Percentiles rank a stretch among this genome's conserved stretches.
Evolutionary conservation across 768 basidiomycete genomes (phyloP).

Genomic region (Podaxis sp.): DNA sequence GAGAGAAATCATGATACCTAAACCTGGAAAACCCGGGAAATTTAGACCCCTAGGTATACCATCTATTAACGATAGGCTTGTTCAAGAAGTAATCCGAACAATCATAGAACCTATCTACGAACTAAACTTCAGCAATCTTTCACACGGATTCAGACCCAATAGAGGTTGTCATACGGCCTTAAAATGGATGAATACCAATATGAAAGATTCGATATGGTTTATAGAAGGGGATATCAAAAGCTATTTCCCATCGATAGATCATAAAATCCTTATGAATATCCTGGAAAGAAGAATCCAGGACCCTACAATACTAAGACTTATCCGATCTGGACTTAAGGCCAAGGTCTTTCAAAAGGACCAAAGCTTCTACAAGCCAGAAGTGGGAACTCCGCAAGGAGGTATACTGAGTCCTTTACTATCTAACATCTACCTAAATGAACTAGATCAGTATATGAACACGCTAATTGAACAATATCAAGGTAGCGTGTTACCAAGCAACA

Average conservation of each 20-base stretch:
- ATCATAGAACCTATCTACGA: too few species aligned
- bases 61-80: too few species aligned
- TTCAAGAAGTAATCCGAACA: too few species aligned
- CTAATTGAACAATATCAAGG: background rate
- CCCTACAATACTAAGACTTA: too few species aligned
- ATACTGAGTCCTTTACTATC: background rate
- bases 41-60: too few species aligned
- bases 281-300: background rate
- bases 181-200: background rate
- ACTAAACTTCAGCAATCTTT: background rate
- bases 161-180: constrained; percentile 2
- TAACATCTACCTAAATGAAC: background rate
- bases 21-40: too few species aligned
- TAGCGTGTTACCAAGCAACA: background rate
- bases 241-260: constrained; percentile 1
- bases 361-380: too few species aligned
- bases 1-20: too few species aligned
- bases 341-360: too few species aligned
- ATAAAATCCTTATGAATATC: constrained; percentile 1
- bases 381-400: background rate
- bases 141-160: background rate
- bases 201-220: constrained; percentile 2
- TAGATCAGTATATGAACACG: background rate
- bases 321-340: too few species aligned
- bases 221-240: background rate